Evolutionary conservation across 768 basidiomycete genomes (phyloP), one percentile per base, ranked within the genome.

Genomic region (Lactifluus piperatus): DNA sequence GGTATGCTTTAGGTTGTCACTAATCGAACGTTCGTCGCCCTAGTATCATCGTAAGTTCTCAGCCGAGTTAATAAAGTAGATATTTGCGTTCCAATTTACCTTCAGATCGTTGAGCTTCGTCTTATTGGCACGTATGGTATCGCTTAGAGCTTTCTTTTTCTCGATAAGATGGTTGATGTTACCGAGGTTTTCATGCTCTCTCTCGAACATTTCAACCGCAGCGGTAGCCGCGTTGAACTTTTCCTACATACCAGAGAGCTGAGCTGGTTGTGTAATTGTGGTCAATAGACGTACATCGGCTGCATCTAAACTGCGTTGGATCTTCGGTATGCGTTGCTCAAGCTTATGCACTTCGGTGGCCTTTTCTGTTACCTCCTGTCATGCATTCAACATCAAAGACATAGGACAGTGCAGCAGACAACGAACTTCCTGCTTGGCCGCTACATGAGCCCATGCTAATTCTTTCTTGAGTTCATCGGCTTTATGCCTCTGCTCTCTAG

Each of bases 381-480:
- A 36, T 39, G n/a, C 34, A 20, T 29, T 39, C 37, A n/a, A 36
- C 4, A 27, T 37, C 46, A 36, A 9, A 30, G 26, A 20, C 30
- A 32, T 36, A 45, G 6, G 11, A 44, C 36, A 44, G 20, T 37
- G 50, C 58, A 24, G 41, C 16, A 29, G 5, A 10, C 13, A 27
- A 60, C 83, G 57, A 67, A 84, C 89, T 49, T 74, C 71, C 69
- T 89, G 78, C 69, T 94, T 93, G 9, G 73, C 72, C 14, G 75
- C 77, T 22, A 95, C 88, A 65, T 89, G 86, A 14, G 91, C 81
- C 94, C 94, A 97, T 3, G 91, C 92, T 20, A 90, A 71, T 70
- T 94, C 88, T 62, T 81, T 83, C 76, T 87, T 86, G 51, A 91
- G 73, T 34, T 85, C 83, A 36, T 85, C 81, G 4, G 77, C 79